Conservation (phyloP, 1,139 yeast species). For the Scheffersomyces quercinus region DNA sequence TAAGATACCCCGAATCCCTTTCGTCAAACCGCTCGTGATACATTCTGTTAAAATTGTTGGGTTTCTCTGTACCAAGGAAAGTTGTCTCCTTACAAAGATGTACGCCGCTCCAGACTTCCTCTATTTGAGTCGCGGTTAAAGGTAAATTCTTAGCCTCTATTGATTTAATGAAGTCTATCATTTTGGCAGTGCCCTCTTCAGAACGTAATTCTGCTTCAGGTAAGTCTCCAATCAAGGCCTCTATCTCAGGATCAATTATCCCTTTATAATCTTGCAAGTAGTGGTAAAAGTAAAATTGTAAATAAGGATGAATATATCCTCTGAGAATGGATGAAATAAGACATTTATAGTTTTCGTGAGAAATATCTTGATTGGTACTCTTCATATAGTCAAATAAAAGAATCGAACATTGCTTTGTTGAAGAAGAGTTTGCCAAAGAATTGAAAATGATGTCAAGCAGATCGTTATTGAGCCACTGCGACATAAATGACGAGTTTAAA, state of each 20-base stretch:
- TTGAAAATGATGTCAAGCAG: conserved; percentile 34
- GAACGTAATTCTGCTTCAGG: conserved; percentile 13
- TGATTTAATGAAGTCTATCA: conserved; percentile 5
- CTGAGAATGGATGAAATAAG: conserved; percentile 30
- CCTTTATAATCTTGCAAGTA: conserved; percentile 22
- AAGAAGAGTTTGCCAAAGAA: conserved; percentile 29
- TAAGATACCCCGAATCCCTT: conserved; percentile 26
- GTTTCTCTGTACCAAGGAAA: conserved; percentile 2
- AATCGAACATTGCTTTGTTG: conserved; percentile 29
- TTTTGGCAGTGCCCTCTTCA: conserved; percentile 8
- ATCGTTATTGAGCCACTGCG: conserved; percentile 28
- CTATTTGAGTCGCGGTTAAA: conserved; percentile 8
- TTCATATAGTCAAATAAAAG: conserved; percentile 24
- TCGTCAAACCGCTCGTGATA: conserved; percentile 24
- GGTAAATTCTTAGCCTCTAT: conserved; percentile 1
- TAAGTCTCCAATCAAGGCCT: conserved; percentile 15
- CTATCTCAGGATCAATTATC: conserved; percentile 9
- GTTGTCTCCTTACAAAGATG: conserved; percentile 7
- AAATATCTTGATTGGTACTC: conserved; percentile 1
- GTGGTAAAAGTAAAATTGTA: conserved; percentile 29
- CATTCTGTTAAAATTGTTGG: conserved; percentile 14
- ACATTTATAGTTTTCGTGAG: conserved; percentile 7
- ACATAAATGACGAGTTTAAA: conserved; percentile 15
- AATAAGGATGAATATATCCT: conserved; percentile 22
- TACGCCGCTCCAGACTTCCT: conserved; percentile 14